Conservation (phyloP, 495 filamentous ascomycete genomes). For the Lophiostoma macrostomum region DNA sequence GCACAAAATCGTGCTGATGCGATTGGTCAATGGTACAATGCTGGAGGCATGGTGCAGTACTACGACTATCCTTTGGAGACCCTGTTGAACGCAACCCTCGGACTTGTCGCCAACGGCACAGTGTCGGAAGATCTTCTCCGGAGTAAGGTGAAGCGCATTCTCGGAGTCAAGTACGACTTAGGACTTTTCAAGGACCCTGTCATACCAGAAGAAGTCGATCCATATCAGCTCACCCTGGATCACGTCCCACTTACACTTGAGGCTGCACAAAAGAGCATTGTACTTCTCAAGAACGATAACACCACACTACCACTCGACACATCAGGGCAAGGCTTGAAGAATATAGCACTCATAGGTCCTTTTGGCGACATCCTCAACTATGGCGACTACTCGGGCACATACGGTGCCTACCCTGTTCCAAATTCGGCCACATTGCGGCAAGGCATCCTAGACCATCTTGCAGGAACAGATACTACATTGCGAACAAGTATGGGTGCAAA, state of each 20-base stretch:
- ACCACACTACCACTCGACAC: constrained; percentile 40
- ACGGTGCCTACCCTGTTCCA: constrained; percentile 43
- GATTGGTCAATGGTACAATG: constrained; percentile 44
- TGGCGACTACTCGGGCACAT: constrained; percentile 44
- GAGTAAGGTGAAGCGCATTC: constrained; percentile 39
- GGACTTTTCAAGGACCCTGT: constrained; percentile 43
- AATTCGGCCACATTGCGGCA: constrained; percentile 44
- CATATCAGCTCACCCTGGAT: constrained; percentile 35
- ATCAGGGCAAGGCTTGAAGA: constrained; percentile 33
- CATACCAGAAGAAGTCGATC: constrained; percentile 37
- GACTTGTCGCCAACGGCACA: constrained; percentile 40
- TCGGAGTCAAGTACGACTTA: constrained; percentile 45
- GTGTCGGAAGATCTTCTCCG: constrained; percentile 37
- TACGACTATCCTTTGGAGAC: constrained; percentile 15
- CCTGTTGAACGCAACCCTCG: constrained; percentile 37
- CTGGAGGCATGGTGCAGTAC: constrained; percentile 34
- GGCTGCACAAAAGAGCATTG: constrained; percentile 42
- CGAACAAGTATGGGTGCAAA: constrained; percentile 46
- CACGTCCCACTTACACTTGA: constrained; percentile 40
- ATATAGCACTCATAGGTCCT: constrained; percentile 44
- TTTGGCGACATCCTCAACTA: constrained; percentile 47
- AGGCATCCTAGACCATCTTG: constrained; percentile 40
- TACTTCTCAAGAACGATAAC: constrained; percentile 44
- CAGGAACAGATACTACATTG: constrained; percentile 34
- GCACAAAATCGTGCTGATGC: constrained; percentile 38